A percentile compares a stretch with the other conserved stretches of the same genome.
These are phyloP conservation scores for Balansia obtecta DNA, from an alignment of 2,329 filamentous ascomycete species.

Conservation along the genomic window DNA sequence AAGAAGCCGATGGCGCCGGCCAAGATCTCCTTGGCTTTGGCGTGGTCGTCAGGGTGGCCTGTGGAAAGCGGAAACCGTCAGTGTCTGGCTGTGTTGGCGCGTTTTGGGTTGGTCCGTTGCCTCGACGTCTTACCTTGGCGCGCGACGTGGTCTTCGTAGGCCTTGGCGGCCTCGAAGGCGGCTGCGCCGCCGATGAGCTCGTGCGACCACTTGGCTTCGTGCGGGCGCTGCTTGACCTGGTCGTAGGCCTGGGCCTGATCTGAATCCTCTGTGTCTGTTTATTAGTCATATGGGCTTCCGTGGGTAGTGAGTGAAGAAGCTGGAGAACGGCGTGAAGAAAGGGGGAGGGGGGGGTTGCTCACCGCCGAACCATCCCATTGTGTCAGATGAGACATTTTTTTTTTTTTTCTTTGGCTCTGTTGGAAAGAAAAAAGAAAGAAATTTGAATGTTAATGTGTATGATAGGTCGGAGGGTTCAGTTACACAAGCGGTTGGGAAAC, in stretches of 20 bases:
- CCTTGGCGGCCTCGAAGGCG: constrained; percentile 19
- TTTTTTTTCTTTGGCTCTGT: too few relatives aligned
- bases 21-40: constrained; percentile 18
- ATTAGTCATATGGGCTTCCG: too few relatives aligned
- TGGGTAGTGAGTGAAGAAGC: too few relatives aligned
- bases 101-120: too few relatives aligned
- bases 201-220: constrained; percentile 20
- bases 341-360: too few relatives aligned
- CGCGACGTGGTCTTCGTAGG: constrained; percentile 17
- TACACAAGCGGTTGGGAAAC: not conserved
- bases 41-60: constrained; percentile 16
- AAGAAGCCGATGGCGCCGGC: constrained; percentile 18
- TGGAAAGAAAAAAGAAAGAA: too few relatives aligned
- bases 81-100: too few relatives aligned
- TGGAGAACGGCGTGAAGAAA: too few relatives aligned
- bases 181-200: constrained; percentile 19
- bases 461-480: not conserved
- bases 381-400: not conserved
- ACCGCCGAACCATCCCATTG: constrained; percentile 14
- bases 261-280: too few relatives aligned
- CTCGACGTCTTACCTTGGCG: too few relatives aligned
- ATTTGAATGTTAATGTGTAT: too few relatives aligned
- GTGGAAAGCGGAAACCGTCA: not conserved
- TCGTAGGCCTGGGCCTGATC: constrained; percentile 15
- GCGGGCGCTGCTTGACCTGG: constrained; percentile 12